Conservation (phyloP, 805 yeast genomes). For the Wickerhamomyces chambardii region DNA sequence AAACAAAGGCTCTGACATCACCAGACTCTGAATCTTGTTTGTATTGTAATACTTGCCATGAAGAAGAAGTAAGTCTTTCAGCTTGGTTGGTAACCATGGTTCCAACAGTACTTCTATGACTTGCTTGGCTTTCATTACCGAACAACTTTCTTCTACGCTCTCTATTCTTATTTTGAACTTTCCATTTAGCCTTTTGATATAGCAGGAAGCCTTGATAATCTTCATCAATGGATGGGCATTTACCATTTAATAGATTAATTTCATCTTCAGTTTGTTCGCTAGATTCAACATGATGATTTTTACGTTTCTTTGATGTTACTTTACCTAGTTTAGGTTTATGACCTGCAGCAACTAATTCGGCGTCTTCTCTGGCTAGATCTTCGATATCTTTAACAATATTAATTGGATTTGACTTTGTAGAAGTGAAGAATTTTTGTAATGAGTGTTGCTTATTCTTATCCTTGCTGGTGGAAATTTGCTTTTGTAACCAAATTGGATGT, state of each 20-base stretch:
- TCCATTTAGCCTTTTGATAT: conserved; percentile 88
- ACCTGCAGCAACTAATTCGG: conserved; percentile 11
- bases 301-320: conserved; percentile 24
- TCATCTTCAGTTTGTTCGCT: conserved; percentile 36
- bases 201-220: conserved; percentile 62
- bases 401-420: conserved; percentile 30
- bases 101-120: conserved; percentile 55
- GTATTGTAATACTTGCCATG: conserved; percentile 84
- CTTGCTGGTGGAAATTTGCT: conserved; percentile 46
- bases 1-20: conserved; percentile 63
- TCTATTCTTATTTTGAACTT: conserved; percentile 60
- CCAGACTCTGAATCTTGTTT: conserved; percentile 56
- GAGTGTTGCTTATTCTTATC: conserved; percentile 70
- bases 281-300: conserved; percentile 20
- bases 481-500: conserved; percentile 90
- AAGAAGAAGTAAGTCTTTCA: conserved; percentile 62
- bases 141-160: conserved; percentile 68
- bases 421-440: conserved; percentile 46
- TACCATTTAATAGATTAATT: conserved; percentile 36
- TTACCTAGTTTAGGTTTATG: conserved; percentile 23
- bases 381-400: conserved; percentile 59
- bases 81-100: conserved; percentile 70
- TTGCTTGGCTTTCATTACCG: conserved; percentile 50
- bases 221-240: conserved; percentile 56
- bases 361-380: conserved; percentile 43